Evolutionary conservation across 2,329 filamentous ascomycete species (phyloP), one percentile per base, ranked within the genome.

Genomic region (Scytalidium lignicola): DNA sequence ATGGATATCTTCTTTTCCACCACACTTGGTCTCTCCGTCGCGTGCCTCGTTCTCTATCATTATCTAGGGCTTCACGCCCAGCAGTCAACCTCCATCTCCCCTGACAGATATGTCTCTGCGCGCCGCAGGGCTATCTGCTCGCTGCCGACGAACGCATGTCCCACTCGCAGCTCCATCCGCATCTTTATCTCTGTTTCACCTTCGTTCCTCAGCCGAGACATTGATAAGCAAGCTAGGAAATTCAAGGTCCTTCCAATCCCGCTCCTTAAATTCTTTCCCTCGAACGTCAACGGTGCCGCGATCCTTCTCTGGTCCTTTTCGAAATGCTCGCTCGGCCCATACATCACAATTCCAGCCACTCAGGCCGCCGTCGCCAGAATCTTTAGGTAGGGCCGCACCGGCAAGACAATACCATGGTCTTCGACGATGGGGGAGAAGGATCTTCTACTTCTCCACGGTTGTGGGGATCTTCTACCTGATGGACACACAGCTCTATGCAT

Each of bases 401-500:
- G 83, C 88, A 10, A 90, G 86, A 64, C 77, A 84, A 51, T 95
- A 88, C 64, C 77, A 75, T 15, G 80, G 81, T 28, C 78, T 81
- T 19, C 78, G 85, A 47, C 87, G 80, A 78, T 95, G 87, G 86
- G 74, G 79, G n/a, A 86, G 89, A 28, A 82, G 90, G 41, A 66
- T 95, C 1, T 64, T 86, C 46, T 76, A 86, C 53, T 60, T 86
- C 41, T 76, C 82, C 1, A 67, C 77, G 26, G 68, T 81, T 3
- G 71, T 79, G 29, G 88, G 83, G 23, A 64, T 76, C 5, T 65
- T 83, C 47, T 95, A 89, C 65, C 67, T 80, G 9, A 61, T 85
- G 52, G 93, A 99, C 69, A 78, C 69, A 13, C 78, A 86, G 55
- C 75, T 88, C 62, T 95, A 93, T 68, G 88, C 90, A 45, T 85